Evolutionary conservation across 2,329 filamentous ascomycete genomes (phyloP), one percentile per base, ranked within the genome.

Genomic region (Talaromyces sp.): DNA sequence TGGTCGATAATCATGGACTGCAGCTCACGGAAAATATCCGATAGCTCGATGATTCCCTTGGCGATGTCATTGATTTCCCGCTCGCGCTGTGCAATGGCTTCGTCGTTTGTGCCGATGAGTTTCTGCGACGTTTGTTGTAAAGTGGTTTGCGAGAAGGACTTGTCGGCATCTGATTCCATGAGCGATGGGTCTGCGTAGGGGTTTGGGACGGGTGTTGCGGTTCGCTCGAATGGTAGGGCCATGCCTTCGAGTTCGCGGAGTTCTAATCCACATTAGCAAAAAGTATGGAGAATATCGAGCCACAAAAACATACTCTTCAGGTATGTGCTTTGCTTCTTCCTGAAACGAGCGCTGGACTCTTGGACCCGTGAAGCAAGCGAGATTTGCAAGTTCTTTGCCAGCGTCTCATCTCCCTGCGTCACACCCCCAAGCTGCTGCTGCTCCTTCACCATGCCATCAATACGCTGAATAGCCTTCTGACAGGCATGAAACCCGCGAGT

Each of bases 1-100:
- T 95, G 90, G 72, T 95, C 90, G 66, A 96, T 93, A 68, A 96
- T 92, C 93, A 99, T 98, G 55, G 84, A 88, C 76, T 99, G 95
- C 32, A 99, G 81, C 70, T 99, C 95, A 64, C 96, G 91, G 80
- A 99, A 99, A 57, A 99, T 91, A 73, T 97, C 95, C 4, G 93
- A 91, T 8, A 99, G 81, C 73, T 98, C 93, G 70, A 99, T 98
- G 75, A 99, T 98, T 62, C 95, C 93, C 73, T 97, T 93, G 2
- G 95, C 95, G 65, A 99, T 99, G 69, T 97, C 93, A 72, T 96
- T 96, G 70, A 99, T 99, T 76, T 98, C 95, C 47, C 90, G 88
- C 77, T 99, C 95, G 65, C 95, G 90, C 74, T 98, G 95, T 64
- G 88, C 85, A 68, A 99, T 98, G 42, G 86, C 86, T 2, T 88